A percentile compares a stretch with the other conserved stretches of the same genome.
Conservation (phyloP, 768 basidiomycete species). For the Russula emetica region DNA sequence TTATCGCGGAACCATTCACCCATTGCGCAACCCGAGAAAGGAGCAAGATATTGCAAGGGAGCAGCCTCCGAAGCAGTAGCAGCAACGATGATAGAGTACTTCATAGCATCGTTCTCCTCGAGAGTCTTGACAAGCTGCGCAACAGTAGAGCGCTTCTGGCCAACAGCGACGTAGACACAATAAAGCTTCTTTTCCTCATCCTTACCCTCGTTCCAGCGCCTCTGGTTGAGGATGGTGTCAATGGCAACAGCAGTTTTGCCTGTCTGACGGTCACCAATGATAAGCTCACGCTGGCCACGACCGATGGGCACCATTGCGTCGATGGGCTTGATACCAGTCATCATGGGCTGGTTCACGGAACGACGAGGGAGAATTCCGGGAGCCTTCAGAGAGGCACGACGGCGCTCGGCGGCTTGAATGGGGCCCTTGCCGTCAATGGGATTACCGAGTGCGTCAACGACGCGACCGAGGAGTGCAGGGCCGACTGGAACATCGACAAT, state of each 20-base stretch:
- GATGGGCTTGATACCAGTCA: constrained; percentile 99
- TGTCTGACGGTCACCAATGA: constrained; percentile 99
- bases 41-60: constrained; percentile 98
- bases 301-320: constrained; percentile 99
- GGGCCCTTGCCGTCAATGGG: constrained; percentile 99
- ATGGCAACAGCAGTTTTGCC: constrained; percentile 99
- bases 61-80: constrained; percentile 99
- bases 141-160: constrained; percentile 99
- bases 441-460: constrained; percentile 99
- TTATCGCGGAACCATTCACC: constrained; percentile 99
- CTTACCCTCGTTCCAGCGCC: constrained; percentile 97
- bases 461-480: constrained; percentile 94
- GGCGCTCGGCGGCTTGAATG: constrained; percentile 88
- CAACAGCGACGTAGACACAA: constrained; percentile 99
- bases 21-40: constrained; percentile 99
- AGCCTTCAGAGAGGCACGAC: constrained; percentile 97
- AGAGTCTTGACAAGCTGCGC: constrained; percentile 99
- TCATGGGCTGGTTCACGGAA: constrained; percentile 99
- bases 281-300: constrained; percentile 99
- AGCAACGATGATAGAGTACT: constrained; percentile 99
- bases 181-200: constrained; percentile 98
- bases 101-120: constrained; percentile 99
- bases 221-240: constrained; percentile 99
- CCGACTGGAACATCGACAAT: constrained; percentile 99
- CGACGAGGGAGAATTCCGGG: constrained; percentile 99